A percentile compares a stretch with the other conserved stretches of the same genome.
Conservation (phyloP, 495 filamentous ascomycete species). For the Hypoxylon fuscum region DNA sequence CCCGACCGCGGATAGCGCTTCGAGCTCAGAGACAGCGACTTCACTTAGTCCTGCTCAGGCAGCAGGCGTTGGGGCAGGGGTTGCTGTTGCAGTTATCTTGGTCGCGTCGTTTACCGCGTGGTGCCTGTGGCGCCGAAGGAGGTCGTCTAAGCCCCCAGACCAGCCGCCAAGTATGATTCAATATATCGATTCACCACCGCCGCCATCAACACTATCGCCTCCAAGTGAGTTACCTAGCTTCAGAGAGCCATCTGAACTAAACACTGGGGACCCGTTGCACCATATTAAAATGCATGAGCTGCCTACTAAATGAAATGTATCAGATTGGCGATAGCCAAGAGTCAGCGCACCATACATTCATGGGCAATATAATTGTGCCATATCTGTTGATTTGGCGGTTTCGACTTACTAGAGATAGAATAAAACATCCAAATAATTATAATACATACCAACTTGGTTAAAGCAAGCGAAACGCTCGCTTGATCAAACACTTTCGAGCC, state of each 20-base stretch:
- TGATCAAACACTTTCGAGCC: too few species aligned
- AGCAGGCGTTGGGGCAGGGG: slow-evolving; percentile 33
- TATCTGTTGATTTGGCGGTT: too few species aligned
- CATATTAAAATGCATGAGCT: neutral
- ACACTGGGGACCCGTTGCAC: neutral
- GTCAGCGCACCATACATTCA: too few species aligned
- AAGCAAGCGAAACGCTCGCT: too few species aligned
- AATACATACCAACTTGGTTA: too few species aligned
- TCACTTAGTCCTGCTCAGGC: slow-evolving; percentile 15
- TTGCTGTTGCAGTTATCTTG: slow-evolving; percentile 15
- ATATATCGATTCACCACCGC: neutral
- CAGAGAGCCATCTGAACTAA: neutral
- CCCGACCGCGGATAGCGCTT: neutral
- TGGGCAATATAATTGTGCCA: too few species aligned
- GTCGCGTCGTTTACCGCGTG: slow-evolving; percentile 13
- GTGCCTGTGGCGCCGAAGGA: slow-evolving; percentile 17
- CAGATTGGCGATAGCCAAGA: too few species aligned
- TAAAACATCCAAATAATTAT: too few species aligned
- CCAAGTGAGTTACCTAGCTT: neutral
- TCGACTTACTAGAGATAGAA: too few species aligned
- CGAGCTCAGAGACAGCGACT: neutral
- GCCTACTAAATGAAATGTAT: slow-evolving; percentile 2
- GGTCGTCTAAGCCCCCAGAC: neutral
- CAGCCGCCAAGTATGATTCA: neutral
- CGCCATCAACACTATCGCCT: neutral